Base-by-base conservation (phyloP, 2,329 filamentous ascomycete genomes). In the Conoideocrella luteorostrata region DNA sequence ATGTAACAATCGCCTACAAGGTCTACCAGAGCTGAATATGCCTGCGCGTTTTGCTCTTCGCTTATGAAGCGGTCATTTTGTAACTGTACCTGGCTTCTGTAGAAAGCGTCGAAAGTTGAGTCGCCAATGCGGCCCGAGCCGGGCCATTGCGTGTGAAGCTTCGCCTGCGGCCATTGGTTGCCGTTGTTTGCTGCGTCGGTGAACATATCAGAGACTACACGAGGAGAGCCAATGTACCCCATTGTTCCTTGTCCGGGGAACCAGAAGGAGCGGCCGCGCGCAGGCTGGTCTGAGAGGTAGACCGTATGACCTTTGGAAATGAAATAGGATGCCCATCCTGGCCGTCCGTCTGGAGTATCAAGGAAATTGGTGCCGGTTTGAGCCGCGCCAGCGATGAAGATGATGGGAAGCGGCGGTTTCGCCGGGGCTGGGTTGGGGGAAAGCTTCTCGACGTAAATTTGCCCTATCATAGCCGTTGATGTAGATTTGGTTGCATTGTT, bases 31-130 rank as follows among this genome's bases (percentile, higher is more conserved):
- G 50, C 50, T 4, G 50, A 37, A 29, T 52, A 52, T 24, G 50
- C 50, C 29, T 42, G 44, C 9, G 50, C 50, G 29, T 52, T 52
- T 12, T 48, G 33, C 35, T 52, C 50, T 32, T 52, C 50, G 32
- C 50, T 39, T 12, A 52, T 38, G 35, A 52, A 52, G 36, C 50
- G 50, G 29, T 52, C 46, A 4, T 28, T 50, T 15, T 50, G 50
- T 11, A 50, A 38, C 33, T 48, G 50, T 26, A 52, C 34, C 42
- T 52, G 50, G 41, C 50, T 52, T n/a, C 44, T 39, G 34, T 70
- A 70, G 52, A 74, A 73, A 4, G 61, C 57, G 52, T 75, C 71
- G 49, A 76, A 76, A 9, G 58, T 56, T 1, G 65, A 49, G 48
- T 76, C 71, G 7, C 71, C 69, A 9, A 49, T 47, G 29, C 53